Evolutionary conservation across 495 filamentous ascomycete species (phyloP).

Genomic region (Clavariopsis aquatica): DNA sequence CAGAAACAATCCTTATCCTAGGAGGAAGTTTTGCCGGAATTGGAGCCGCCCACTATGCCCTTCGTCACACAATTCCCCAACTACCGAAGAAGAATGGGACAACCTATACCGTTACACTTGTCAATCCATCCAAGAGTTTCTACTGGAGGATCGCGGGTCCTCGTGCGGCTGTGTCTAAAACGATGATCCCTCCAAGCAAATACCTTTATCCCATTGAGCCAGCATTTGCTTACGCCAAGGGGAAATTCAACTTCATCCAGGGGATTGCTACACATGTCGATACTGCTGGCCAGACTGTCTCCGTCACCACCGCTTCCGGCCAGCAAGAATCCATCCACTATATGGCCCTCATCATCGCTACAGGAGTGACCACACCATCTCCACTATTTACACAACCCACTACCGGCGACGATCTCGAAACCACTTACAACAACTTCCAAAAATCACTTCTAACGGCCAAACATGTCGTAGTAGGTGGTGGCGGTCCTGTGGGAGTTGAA

Average conservation of each 20-base stretch:
- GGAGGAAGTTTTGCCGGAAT: conserved; percentile 65
- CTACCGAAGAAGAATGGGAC: conserved; percentile 39
- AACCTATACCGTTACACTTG: conserved; percentile 54
- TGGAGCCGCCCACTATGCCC: conserved; percentile 59
- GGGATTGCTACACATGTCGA: conserved; percentile 58
- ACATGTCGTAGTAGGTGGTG: conserved; percentile 62
- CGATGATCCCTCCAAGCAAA: conserved; percentile 48
- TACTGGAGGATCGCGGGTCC: conserved; percentile 58
- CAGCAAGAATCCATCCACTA: conserved; percentile 24
- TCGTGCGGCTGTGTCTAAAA: conserved; percentile 48
- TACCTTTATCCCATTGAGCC: conserved; percentile 54
- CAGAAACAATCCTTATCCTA: conserved; percentile 58
- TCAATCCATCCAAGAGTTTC: conserved; percentile 56
- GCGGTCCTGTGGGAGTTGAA: conserved; percentile 66
- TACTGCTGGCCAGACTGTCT: conserved; percentile 33
- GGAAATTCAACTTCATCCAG: conserved; percentile 57
- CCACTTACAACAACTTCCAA: conserved; percentile 42
- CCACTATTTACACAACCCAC: conserved; percentile 43
- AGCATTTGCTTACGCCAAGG: conserved; percentile 54
- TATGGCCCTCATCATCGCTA: conserved; percentile 37
- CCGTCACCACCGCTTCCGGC: conserved; percentile 28
- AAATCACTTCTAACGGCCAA: conserved; percentile 54
- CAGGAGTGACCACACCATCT: conserved; percentile 25
- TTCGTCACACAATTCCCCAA: conserved; percentile 52
- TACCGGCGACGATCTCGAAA: conserved; percentile 47